Evolutionary conservation across 192 early-diverging fungal genomes (phyloP).

Genomic region (Coemansia sp.): DNA sequence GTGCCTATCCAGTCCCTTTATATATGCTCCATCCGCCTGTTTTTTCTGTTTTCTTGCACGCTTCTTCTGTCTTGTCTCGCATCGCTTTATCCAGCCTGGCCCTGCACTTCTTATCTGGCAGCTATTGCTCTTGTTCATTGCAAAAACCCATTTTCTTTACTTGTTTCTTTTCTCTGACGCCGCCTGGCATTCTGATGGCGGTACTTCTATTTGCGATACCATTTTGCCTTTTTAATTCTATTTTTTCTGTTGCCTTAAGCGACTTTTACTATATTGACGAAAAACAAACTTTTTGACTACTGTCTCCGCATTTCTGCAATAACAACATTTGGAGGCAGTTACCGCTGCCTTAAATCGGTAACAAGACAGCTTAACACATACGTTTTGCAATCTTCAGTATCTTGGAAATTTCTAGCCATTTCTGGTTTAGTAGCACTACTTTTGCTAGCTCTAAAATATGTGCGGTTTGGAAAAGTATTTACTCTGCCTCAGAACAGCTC

Average conservation of each 20-base stretch:
- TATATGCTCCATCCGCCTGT: slow-evolving; percentile 6
- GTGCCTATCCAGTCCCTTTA: background rate
- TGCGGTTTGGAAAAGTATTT: background rate
- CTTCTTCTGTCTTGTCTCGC: slow-evolving; percentile 5
- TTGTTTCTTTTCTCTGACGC: background rate
- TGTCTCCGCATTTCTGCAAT: too few relatives aligned
- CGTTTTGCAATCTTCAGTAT: too few relatives aligned
- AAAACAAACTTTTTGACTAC: slow-evolving; percentile 3
- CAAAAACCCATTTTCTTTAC: background rate
- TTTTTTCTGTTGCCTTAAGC: background rate
- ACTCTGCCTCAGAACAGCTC: slow-evolving; percentile 20
- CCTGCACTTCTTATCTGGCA: background rate
- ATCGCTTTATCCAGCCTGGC: background rate
- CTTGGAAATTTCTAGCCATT: background rate
- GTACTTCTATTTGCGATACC: background rate
- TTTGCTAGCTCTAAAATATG: background rate
- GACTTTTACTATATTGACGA: background rate
- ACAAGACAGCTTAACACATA: too few relatives aligned
- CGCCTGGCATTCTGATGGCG: background rate
- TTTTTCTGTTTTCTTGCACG: slow-evolving; percentile 4
- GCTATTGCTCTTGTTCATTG: slow-evolving; percentile 5
- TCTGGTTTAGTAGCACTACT: background rate
- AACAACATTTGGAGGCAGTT: too few relatives aligned
- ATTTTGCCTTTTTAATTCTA: background rate
- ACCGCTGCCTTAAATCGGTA: too few relatives aligned